A percentile compares a stretch with the other conserved stretches of the same genome.
Evolutionary conservation across 176 grass and related monocot genomes (phyloP).

Genomic region (Triticum dicoccoides): DNA sequence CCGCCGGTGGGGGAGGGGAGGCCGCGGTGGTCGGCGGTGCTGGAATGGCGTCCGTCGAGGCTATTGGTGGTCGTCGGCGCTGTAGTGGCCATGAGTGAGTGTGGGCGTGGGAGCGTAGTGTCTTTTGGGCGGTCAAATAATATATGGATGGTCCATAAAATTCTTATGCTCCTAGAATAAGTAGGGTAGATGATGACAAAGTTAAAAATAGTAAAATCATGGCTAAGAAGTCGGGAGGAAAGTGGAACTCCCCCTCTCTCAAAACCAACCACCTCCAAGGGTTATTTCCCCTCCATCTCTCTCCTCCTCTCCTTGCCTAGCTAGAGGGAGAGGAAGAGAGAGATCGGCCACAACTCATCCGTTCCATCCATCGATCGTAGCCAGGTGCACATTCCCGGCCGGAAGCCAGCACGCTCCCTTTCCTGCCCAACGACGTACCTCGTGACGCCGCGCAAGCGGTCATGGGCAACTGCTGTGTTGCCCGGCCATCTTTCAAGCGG

Average conservation of each 20-base stretch:
- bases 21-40: too few relatives aligned
- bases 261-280: slow-evolving; percentile 26
- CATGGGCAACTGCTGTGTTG: slow-evolving; percentile 62
- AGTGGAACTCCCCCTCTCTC: neutral
- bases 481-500: slow-evolving; percentile 27
- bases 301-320: slow-evolving; percentile 53
- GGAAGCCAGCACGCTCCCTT: neutral
- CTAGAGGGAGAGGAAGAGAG: slow-evolving; percentile 38
- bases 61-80: too few relatives aligned
- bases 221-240: slow-evolving; percentile 17
- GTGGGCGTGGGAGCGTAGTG: too few relatives aligned
- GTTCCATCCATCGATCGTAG: neutral
- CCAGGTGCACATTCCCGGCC: neutral
- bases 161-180: neutral
- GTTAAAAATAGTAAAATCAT: slow-evolving; percentile 8
- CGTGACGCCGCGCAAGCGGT: neutral
- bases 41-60: too few relatives aligned
- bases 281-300: slow-evolving; percentile 39
- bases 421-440: neutral
- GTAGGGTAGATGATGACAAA: neutral
- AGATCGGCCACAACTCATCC: neutral
- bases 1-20: too few relatives aligned
- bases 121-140: too few relatives aligned
- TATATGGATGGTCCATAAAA: too few relatives aligned
- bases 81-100: too few relatives aligned